Base-by-base conservation (phyloP, 2,329 filamentous ascomycete species). In the Ophiostoma ulmi region DNA sequence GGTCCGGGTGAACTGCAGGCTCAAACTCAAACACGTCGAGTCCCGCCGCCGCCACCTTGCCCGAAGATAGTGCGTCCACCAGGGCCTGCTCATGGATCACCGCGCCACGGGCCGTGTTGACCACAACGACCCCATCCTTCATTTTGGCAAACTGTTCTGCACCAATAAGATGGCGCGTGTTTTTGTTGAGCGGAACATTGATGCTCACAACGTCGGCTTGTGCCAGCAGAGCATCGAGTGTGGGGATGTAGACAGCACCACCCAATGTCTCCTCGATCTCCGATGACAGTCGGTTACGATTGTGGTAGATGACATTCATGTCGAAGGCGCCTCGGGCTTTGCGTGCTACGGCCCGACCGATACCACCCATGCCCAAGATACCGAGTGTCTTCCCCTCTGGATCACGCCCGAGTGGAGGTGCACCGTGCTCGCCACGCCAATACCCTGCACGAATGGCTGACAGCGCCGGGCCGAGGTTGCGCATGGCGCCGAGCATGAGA, bases 401-500 rank as follows among this genome's bases (percentile, higher is more conserved):
- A 73, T 90, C 92, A 77, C 91, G 90, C 14, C 92, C 92, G 6
- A 88, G 80, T 0, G 88, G 83, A 0, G 86, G 84, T 7, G 58
- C 55, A 5, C 61, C 69, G 31, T 31, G 20, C 10, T 38, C n/a
- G 4, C 90, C 91, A 69, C 87, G 84, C 90, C 91, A 96, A 71
- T 87, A 81, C 0, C 89, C 88, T 31, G 84, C 81, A 48, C 92
- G 87, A 11, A 94, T 83, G 14, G 85, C 83, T 4, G 84, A 77
- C 83, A 95, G 90, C 68, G 86, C 84, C 1, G 83, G 80, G 76
- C 90, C 89, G 76, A 94, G 88, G 77, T 91, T 90, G 68, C 93
- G 86, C 72, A 97, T 83, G 10, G 92, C 90, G 20, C 92, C 93
- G 67, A 97, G 83, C 73, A 96, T 89, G 4, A 97, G 84, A 78